Evolutionary conservation across 2,329 filamentous ascomycete genomes (phyloP).

Genomic region (Sarocladium oryzae): DNA sequence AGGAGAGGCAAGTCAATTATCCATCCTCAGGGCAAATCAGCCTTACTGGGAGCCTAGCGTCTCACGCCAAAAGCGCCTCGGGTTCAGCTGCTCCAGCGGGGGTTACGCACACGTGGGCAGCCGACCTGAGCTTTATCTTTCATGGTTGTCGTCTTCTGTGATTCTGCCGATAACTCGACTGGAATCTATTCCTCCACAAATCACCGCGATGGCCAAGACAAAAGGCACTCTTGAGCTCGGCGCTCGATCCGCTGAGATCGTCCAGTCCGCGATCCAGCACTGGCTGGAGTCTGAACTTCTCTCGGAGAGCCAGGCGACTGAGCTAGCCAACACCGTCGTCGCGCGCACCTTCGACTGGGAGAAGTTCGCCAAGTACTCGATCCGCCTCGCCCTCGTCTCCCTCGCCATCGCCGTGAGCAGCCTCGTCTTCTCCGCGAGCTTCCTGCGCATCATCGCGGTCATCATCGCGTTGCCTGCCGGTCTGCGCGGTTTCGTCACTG

Average conservation of each 20-base stretch:
- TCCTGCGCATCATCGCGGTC: slow-evolving; percentile 1
- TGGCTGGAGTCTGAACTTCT: slow-evolving; percentile 6
- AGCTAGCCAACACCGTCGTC: slow-evolving; percentile 7
- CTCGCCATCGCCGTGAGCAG: slow-evolving; percentile 9
- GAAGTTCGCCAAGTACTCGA: slow-evolving; percentile 10
- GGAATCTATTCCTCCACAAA: no score
- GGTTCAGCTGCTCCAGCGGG: no score
- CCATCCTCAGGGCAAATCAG: background rate
- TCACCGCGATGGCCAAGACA: background rate
- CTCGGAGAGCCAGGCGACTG: slow-evolving; percentile 5
- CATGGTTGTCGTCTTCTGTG: no score
- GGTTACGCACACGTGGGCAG: no score
- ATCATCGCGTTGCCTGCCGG: background rate
- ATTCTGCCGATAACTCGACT: no score
- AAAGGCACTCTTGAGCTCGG: background rate
- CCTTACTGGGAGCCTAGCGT: background rate
- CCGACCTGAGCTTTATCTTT: no score
- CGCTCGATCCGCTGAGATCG: slow-evolving; percentile 8
- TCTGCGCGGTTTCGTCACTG: background rate
- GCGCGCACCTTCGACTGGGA: slow-evolving; percentile 10
- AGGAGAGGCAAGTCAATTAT: background rate
- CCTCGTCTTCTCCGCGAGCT: slow-evolving; percentile 1
- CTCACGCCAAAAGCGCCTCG: no score
- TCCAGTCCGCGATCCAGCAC: slow-evolving; percentile 10
- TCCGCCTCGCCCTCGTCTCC: slow-evolving; percentile 11